phyloP scores from a whole-genome alignment of 305 asterid genomes.

The Rubia balearica region DNA sequence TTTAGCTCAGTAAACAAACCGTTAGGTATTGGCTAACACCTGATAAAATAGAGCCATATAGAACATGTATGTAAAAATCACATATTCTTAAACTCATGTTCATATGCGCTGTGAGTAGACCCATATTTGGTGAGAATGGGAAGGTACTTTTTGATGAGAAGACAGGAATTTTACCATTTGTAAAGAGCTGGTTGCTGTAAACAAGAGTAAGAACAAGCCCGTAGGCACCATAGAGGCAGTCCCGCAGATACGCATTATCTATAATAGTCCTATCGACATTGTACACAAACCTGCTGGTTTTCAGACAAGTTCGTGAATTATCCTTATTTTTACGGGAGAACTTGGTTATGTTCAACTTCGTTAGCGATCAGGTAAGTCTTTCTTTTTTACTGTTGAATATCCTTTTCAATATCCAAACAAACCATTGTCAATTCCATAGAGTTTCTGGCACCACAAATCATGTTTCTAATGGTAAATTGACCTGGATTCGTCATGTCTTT shows the following conservation, averaged over 20 bases:
- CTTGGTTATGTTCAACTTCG: slow-evolving; percentile 36
- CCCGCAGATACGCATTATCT: slow-evolving; percentile 49
- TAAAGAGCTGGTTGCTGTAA: no score
- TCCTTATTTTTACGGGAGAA: slow-evolving; percentile 28
- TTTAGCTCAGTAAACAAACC: no score
- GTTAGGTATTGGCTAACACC: no score
- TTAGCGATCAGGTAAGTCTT: slow-evolving; percentile 74
- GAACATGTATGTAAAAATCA: no score
- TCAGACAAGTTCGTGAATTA: slow-evolving; percentile 41
- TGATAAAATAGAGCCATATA: no score
- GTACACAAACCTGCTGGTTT: slow-evolving; percentile 49
- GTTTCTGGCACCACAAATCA: neutral
- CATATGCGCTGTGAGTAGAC: no score
- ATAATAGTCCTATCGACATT: slow-evolving; percentile 54
- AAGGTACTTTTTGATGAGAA: no score
- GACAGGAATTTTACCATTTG: no score
- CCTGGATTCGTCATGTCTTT: neutral
- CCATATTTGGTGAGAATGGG: no score
- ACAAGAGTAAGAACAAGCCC: no score
- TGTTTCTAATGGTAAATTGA: neutral
- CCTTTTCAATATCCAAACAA: neutral
- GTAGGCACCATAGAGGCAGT: no score
- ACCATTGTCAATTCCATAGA: neutral
- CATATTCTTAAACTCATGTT: no score
- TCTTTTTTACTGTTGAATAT: neutral